phyloP scores from a whole-genome alignment of 495 filamentous ascomycete genomes.

The Talaromyces trachyspermus region DNA sequence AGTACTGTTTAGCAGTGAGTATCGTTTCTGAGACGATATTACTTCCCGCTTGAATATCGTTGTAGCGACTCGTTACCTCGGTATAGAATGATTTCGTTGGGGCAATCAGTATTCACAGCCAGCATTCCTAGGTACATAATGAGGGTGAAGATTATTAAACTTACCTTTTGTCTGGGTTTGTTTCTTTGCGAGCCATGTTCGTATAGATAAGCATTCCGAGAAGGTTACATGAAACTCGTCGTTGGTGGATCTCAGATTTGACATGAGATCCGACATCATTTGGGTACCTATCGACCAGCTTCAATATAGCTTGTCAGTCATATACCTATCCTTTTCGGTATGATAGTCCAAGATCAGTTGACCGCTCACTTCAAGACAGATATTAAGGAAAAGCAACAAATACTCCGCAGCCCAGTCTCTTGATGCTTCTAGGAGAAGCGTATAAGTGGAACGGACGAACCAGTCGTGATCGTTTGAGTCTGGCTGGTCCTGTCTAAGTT shows the following conservation, averaged over 20 bases:
- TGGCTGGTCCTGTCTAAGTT: slow-evolving; percentile 33
- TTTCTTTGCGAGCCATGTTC: slow-evolving; percentile 56
- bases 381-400: slow-evolving; percentile 48
- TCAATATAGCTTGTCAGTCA: slow-evolving; percentile 4
- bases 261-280: slow-evolving; percentile 33
- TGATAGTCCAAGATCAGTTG: not conserved
- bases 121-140: not conserved
- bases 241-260: slow-evolving; percentile 45
- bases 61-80: not conserved
- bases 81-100: not conserved
- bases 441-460: slow-evolving; percentile 75
- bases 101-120: not conserved
- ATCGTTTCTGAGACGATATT: too few relatives aligned
- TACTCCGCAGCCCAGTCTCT: slow-evolving; percentile 43
- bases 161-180: slow-evolving; percentile 48
- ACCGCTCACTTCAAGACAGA: slow-evolving; percentile 42
- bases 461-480: slow-evolving; percentile 62
- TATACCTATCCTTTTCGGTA: not conserved
- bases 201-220: slow-evolving; percentile 52
- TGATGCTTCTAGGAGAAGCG: slow-evolving; percentile 56
- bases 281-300: slow-evolving; percentile 56
- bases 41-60: not conserved
- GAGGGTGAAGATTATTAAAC: not conserved
- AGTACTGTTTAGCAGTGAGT: too few relatives aligned
- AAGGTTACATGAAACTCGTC: slow-evolving; percentile 61